These are phyloP conservation scores for baker's yeast (Saccharomyces cerevisiae) DNA, from an alignment of 805 yeast species.

Conservation along the genomic window DNA sequence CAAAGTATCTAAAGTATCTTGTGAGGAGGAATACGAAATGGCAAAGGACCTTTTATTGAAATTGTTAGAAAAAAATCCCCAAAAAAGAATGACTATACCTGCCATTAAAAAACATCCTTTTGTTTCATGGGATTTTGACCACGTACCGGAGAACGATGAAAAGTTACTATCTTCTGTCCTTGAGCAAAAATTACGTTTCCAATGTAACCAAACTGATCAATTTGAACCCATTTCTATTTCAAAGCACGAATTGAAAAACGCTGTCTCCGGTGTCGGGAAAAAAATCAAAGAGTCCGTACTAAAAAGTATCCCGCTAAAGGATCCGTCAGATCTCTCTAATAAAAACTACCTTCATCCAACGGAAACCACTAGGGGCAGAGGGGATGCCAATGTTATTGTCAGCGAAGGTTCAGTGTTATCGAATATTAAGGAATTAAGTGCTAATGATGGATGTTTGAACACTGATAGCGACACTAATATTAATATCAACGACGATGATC, in stretches of 20 bases:
- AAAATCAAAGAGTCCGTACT: constrained; percentile 38
- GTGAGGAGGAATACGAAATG: constrained; percentile 35
- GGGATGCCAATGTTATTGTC: constrained; percentile 15
- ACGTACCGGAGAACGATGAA: constrained; percentile 7
- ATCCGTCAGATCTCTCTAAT: background rate
- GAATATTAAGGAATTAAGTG: constrained; percentile 4
- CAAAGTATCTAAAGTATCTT: constrained; percentile 26
- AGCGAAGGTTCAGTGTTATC: constrained; percentile 20
- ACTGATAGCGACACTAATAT: constrained; percentile 4
- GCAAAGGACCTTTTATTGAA: constrained; percentile 50
- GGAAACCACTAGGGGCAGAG: background rate
- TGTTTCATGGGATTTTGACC: constrained; percentile 35
- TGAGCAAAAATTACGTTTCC: constrained; percentile 18
- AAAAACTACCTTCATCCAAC: background rate
- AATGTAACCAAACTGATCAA: constrained; percentile 22
- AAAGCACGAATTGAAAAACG: constrained; percentile 62
- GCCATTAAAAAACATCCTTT: constrained; percentile 78
- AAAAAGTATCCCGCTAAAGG: constrained; percentile 7
- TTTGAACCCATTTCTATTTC: constrained; percentile 48
- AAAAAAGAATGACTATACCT: constrained; percentile 54
- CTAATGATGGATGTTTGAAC: background rate
- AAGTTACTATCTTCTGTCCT: constrained; percentile 8
- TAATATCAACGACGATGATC: constrained; percentile 3
- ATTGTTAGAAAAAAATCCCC: constrained; percentile 64
- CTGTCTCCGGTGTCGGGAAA: constrained; percentile 75